Evolutionary conservation across 2,329 filamentous ascomycete genomes (phyloP), one percentile per base, ranked within the genome.

Genomic region (Beauveria asiatica): DNA sequence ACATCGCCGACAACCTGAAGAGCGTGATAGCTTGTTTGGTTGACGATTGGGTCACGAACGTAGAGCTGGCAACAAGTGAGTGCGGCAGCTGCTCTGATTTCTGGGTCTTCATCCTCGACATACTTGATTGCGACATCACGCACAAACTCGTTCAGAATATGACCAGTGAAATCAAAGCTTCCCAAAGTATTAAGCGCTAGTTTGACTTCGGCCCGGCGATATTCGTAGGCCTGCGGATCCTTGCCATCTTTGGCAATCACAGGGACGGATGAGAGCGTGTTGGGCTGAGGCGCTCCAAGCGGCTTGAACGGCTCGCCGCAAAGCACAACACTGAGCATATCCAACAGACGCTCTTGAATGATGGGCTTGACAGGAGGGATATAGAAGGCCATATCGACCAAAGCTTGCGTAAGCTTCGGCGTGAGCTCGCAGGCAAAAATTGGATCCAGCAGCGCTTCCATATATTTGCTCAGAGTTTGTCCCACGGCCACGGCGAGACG

Each of bases 311-410:
- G 89, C 65, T 94, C 89, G 3, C 93, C 92, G 64, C 92, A 96
- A 2, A 99, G 83, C 3, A 97, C 93, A 64, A 93, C 85, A 73
- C 94, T 97, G 44, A 99, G 82, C 83, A 99, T 92, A 69, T 99
- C 92, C 13, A 99, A 82, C 25, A 99, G 78, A 66, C 94, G 87
- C 69, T 97, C 93, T 70, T 99, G 94, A 45, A 99, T 97, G 7
- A 86, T 92, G 2, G 89, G 83, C 70, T 96, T 94, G 61, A 97
- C 91, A 0, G 95, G 92, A 0, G 93, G 94, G 51, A 99, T 97
- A 70, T 99, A 97, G 70, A 97, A 96, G 30, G 94, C 94, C 90
- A 99, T 97, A 69, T 99, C 95, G 23, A 97, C 92, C 58, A 99
- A 79, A 3, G 95, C 95, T 71, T 97, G 92, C 0, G 93, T 97